These are phyloP conservation scores for Fraxinus nigra DNA, from an alignment of 305 asterid species.

Conservation along the genomic window DNA sequence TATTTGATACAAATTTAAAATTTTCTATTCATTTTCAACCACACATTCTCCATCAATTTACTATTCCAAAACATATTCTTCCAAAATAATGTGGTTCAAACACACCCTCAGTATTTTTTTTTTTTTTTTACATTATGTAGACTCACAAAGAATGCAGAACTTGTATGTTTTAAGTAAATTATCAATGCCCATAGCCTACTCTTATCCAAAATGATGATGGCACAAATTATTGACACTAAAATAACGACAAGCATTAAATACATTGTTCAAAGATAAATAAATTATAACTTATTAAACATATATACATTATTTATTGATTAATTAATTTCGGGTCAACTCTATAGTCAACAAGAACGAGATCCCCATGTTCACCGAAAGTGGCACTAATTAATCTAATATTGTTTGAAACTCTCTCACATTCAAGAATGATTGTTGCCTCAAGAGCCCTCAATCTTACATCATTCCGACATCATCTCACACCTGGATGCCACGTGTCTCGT, in stretches of 20 bases:
- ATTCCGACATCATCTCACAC: slow-evolving; percentile 16
- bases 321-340: neutral
- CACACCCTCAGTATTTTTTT: too few species aligned
- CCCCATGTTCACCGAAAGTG: slow-evolving; percentile 36
- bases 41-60: too few species aligned
- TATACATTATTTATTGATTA: neutral
- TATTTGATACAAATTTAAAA: too few species aligned
- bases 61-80: too few species aligned
- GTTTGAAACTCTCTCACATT: slow-evolving; percentile 14
- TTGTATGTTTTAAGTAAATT: neutral
- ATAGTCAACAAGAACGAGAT: slow-evolving; percentile 32
- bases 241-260: neutral
- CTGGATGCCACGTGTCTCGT: slow-evolving; percentile 22
- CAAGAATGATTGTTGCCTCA: neutral
- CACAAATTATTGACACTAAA: slow-evolving; percentile 43
- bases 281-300: neutral
- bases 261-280: neutral
- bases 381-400: slow-evolving; percentile 8
- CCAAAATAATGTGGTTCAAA: too few species aligned
- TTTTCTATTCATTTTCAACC: too few species aligned
- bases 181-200: slow-evolving; percentile 12
- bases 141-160: neutral
- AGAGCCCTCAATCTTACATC: slow-evolving; percentile 13
- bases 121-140: neutral
- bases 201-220: slow-evolving; percentile 24